phyloP scores from a whole-genome alignment of 169 alveolate genomes.

The Perkinsus olseni region DNA sequence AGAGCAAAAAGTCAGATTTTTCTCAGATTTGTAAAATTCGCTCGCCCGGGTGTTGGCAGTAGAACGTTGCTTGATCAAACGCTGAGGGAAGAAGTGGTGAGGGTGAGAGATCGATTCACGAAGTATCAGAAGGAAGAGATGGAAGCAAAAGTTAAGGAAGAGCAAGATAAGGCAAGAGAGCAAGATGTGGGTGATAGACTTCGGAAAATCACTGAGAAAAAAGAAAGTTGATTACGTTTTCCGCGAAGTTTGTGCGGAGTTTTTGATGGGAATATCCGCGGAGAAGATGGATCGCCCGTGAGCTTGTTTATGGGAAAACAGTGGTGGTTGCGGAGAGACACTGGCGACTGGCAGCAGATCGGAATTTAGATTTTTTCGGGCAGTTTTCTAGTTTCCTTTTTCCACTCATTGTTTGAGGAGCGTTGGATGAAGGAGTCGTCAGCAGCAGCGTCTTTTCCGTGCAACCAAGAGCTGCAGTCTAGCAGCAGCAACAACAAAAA shows the following conservation, averaged over 20 bases:
- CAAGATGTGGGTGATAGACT: background rate
- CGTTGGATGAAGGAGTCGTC: no score
- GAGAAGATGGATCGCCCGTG: background rate
- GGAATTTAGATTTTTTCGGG: no score
- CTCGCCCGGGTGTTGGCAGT: background rate
- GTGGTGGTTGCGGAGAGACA: no score
- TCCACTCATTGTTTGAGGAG: no score
- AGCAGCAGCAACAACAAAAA: no score
- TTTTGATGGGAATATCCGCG: background rate
- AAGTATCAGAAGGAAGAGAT: background rate
- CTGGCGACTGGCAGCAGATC: no score
- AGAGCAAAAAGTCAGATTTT: no score
- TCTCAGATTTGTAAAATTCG: background rate
- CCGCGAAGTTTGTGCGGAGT: background rate
- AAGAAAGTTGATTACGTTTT: background rate
- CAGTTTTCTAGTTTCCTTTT: no score
- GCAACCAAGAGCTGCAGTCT: background rate
- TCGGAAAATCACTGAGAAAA: background rate
- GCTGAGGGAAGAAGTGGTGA: background rate
- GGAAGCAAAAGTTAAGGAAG: background rate
- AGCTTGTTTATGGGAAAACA: background rate
- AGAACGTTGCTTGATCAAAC: background rate
- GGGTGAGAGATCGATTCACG: background rate
- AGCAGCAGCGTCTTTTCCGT: no score
- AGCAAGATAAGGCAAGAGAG: background rate